Conservation (phyloP, 2,329 filamentous ascomycete genomes). For the Truncatella angustata region DNA sequence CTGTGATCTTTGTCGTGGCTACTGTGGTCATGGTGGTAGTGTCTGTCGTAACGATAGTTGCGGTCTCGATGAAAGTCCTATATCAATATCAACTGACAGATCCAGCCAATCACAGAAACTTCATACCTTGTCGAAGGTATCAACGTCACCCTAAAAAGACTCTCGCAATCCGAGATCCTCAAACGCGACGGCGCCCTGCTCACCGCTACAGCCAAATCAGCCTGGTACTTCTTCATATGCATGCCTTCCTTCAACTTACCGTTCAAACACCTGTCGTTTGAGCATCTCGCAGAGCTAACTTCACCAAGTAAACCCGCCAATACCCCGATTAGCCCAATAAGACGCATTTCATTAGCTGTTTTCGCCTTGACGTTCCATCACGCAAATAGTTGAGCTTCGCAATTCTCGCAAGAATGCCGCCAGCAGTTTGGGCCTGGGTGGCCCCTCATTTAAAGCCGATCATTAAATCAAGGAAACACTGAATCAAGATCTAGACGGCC, state of each 20-base stretch:
- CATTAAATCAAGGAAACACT: background rate
- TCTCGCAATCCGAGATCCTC: conserved; percentile 8
- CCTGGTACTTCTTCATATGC: background rate
- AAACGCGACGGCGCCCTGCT: conserved; percentile 1
- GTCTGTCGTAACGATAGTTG: background rate
- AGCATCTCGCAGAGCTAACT: background rate
- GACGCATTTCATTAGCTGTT: conserved; percentile 2
- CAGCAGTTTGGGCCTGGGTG: background rate
- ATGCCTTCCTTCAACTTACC: background rate
- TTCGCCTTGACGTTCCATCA: background rate
- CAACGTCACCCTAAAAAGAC: conserved; percentile 7
- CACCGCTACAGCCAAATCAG: conserved; percentile 7
- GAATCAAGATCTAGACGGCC: background rate
- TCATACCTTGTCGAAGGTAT: conserved; percentile 10
- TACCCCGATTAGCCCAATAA: background rate
- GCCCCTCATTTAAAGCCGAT: background rate
- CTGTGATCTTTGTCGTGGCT: conserved; percentile 10
- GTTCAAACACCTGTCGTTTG: conserved; percentile 4
- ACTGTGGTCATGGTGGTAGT: conserved; percentile 14
- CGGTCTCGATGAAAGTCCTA: conserved; percentile 8
- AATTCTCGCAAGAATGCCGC: too few species aligned
- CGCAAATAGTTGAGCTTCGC: background rate
- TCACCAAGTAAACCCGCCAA: background rate
- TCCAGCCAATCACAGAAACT: too few species aligned
- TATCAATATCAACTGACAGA: too few species aligned